Conservation (phyloP, 2,329 filamentous ascomycete genomes). For the Sphaerulina musiva region DNA sequence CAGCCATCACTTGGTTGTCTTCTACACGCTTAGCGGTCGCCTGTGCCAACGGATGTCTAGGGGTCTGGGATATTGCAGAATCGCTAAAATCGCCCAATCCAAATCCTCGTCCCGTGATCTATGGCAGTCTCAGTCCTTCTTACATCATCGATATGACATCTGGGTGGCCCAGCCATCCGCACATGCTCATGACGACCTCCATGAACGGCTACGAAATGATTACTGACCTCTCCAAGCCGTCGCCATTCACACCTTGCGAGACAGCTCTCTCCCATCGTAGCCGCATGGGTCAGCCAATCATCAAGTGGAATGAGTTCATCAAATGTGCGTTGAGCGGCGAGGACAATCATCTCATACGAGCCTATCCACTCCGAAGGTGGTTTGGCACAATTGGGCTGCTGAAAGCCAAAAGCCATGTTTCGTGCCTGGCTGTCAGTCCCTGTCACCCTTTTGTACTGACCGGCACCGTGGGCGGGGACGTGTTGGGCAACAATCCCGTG, state of each 20-base stretch:
- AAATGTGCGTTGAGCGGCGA: constrained; percentile 51
- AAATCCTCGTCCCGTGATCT: constrained; percentile 38
- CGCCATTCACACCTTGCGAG: constrained; percentile 40
- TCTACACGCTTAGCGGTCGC: constrained; percentile 49
- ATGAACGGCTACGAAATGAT: constrained; percentile 52
- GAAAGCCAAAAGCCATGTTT: constrained; percentile 34
- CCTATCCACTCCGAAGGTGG: constrained; percentile 48
- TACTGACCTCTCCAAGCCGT: constrained; percentile 47
- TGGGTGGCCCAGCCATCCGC: constrained; percentile 50
- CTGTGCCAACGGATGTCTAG: constrained; percentile 52
- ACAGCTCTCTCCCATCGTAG: constrained; percentile 43
- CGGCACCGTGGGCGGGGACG: constrained; percentile 48
- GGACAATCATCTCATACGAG: constrained; percentile 47
- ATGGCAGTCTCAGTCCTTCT: constrained; percentile 39
- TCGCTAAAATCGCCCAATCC: constrained; percentile 16
- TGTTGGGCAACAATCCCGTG: constrained; percentile 48
- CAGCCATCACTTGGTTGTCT: constrained; percentile 53
- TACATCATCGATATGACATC: constrained; percentile 45
- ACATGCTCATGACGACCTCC: constrained; percentile 47
- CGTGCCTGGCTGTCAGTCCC: constrained; percentile 44
- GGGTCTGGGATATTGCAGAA: constrained; percentile 45
- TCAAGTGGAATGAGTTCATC: constrained; percentile 51
- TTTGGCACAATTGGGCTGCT: constrained; percentile 41
- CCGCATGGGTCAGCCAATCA: constrained; percentile 44
- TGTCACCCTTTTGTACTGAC: constrained; percentile 51